phyloP scores from a whole-genome alignment of 2,329 filamentous ascomycete genomes.

The Fusarium liriodendri region DNA sequence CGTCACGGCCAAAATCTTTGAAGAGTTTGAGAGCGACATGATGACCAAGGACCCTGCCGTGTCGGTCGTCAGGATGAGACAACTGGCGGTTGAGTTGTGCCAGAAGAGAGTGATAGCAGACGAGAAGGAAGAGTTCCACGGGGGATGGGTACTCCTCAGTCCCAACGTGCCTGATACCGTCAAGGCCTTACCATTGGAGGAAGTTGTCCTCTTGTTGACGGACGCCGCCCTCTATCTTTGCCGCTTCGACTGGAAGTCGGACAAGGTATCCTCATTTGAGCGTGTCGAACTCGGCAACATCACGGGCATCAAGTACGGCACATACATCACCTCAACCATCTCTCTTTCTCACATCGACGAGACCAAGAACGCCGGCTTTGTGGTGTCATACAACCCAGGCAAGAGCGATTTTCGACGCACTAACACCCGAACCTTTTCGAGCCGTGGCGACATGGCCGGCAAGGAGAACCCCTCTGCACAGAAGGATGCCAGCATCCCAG shows the following conservation, averaged over 20 bases:
- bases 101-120: slow-evolving; percentile 88
- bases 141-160: slow-evolving; percentile 89
- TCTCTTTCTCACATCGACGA: slow-evolving; percentile 82
- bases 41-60: slow-evolving; percentile 93
- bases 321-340: slow-evolving; percentile 91
- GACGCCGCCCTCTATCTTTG: slow-evolving; percentile 88
- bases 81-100: slow-evolving; percentile 90
- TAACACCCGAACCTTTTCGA: slow-evolving; percentile 86
- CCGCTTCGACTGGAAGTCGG: slow-evolving; percentile 92
- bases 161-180: slow-evolving; percentile 78
- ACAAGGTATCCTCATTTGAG: slow-evolving; percentile 95
- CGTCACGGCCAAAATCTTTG: slow-evolving; percentile 85
- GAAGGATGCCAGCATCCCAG: slow-evolving; percentile 42
- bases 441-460: slow-evolving; percentile 49
- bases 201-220: slow-evolving; percentile 88
- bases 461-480: slow-evolving; percentile 36
- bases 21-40: slow-evolving; percentile 94
- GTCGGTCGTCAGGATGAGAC: slow-evolving; percentile 84
- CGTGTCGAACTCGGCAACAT: slow-evolving; percentile 82
- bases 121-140: slow-evolving; percentile 84
- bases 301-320: slow-evolving; percentile 78
- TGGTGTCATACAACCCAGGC: slow-evolving; percentile 80
- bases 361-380: slow-evolving; percentile 83
- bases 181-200: slow-evolving; percentile 81
- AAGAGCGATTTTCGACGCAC: slow-evolving; percentile 79